Percentiles rank a stretch among this genome's conserved stretches.
These are phyloP conservation scores for Eragrostis tef DNA, from an alignment of 202 grass and related monocot genomes.

Conservation along the genomic window DNA sequence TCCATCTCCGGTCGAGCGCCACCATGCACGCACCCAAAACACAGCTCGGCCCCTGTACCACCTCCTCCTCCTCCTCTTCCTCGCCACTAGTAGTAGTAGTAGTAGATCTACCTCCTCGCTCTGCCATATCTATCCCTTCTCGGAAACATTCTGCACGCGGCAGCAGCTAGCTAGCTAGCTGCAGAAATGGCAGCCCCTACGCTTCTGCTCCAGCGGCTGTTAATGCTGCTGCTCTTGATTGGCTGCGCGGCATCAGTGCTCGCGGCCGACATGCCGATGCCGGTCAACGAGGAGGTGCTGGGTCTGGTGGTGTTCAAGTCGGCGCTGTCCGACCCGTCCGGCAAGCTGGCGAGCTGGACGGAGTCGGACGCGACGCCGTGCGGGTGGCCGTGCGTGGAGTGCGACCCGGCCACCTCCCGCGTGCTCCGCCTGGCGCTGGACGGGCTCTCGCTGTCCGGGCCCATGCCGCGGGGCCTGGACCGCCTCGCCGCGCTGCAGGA, in stretches of 20 bases:
- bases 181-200: constrained; percentile 43
- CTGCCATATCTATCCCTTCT: constrained; percentile 22
- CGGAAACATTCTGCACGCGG: constrained; percentile 4
- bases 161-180: neutral
- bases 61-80: neutral
- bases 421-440: constrained; percentile 69
- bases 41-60: constrained; percentile 46
- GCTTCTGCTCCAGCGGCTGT: neutral
- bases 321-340: constrained; percentile 57
- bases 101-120: constrained; percentile 27
- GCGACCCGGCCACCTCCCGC: constrained; percentile 78
- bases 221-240: constrained; percentile 7
- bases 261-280: constrained; percentile 54
- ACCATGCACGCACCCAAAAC: constrained; percentile 44
- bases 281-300: constrained; percentile 89
- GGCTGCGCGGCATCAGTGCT: neutral
- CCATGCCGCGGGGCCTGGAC: constrained; percentile 78
- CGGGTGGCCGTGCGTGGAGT: constrained; percentile 76
- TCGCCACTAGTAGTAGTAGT: constrained; percentile 24
- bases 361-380: constrained; percentile 80
- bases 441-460: constrained; percentile 69
- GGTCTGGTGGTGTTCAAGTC: constrained; percentile 82
- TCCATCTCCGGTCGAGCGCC: neutral
- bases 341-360: constrained; percentile 68
- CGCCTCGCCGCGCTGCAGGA: constrained; percentile 64